Evolutionary conservation across 2,329 filamentous ascomycete genomes (phyloP), one percentile per base, ranked within the genome.

Genomic region (Fusarium palustre): DNA sequence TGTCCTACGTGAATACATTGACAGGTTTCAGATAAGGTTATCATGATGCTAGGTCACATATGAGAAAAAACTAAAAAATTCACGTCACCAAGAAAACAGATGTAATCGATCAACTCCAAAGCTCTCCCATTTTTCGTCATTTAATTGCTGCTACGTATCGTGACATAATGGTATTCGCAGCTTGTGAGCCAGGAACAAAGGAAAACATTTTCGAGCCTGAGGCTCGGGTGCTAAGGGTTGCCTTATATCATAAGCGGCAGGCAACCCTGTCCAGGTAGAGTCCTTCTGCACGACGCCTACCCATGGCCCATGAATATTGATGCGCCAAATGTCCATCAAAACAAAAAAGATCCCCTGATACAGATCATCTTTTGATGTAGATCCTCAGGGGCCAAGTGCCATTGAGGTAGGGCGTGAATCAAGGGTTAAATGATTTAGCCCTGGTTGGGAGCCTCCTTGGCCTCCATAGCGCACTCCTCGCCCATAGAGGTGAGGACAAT

Each of bases 401-500:
- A 71, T 64, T 64, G 56, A 61, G 65, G 66, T 59, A 55, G 72
- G 68, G 67, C 71, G 72, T 66, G 66, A 58, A 66, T 60, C 45
- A 61, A 56, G 63, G 59, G 53, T 58, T 54, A 66, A 54, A 47
- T 59, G 42, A 52, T 69, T 76, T 77, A 79, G 59, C 64, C 59
- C 65, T 73, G 69, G 66, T 75, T 75, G 82, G 92, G 90, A 82
- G 92, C 93, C 86, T 97, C 94, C 90, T 98, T 98, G 84, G 90
- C 92, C 81, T 97, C 94, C 81, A 97, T 91, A 79, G 91, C 92
- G 77, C 88, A 85, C 88, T 98, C 92, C 86, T 99, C 95, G 80
- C 92, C 92, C 96, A 99, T 99, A 81, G 96, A 90, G 77, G 93
- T 92, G 80, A 97, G 92, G 81, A 99, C 90, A 77, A 95, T 91